phyloP scores from a whole-genome alignment of 2,329 filamentous ascomycete genomes.

The Grosmannia huntii region DNA sequence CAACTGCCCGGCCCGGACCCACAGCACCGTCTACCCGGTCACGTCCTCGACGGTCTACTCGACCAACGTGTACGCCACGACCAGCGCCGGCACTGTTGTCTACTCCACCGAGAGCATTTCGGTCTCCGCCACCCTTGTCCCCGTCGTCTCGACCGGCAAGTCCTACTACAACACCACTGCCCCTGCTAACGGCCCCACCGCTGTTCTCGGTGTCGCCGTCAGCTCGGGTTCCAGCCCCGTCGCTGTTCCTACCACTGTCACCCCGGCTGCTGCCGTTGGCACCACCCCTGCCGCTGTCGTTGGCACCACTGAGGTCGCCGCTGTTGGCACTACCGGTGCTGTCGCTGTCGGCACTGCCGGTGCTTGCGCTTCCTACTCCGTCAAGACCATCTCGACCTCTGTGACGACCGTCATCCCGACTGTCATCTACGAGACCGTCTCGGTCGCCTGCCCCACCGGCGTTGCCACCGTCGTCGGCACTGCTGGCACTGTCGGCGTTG shows the following conservation, averaged over 20 bases:
- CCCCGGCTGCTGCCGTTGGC: slow-evolving; percentile 13
- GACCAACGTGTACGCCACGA: slow-evolving; percentile 48
- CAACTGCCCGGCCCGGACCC: slow-evolving; percentile 30
- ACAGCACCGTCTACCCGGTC: slow-evolving; percentile 19
- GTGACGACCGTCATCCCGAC: slow-evolving; percentile 43
- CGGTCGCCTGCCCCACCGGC: slow-evolving; percentile 26
- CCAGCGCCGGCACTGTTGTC: slow-evolving; percentile 29
- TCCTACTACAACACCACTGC: slow-evolving; percentile 11
- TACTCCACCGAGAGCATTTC: slow-evolving; percentile 25
- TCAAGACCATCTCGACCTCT: slow-evolving; percentile 41
- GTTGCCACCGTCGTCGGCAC: slow-evolving; percentile 14
- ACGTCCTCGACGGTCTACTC: slow-evolving; percentile 40
- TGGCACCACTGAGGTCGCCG: slow-evolving; percentile 3
- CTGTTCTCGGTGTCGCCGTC: slow-evolving; percentile 25
- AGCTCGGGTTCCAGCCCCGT: slow-evolving; percentile 10
- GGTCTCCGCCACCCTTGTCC: slow-evolving; percentile 32
- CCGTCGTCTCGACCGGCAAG: slow-evolving; percentile 13
- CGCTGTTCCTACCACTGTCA: not conserved
- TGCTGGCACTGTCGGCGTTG: not conserved
- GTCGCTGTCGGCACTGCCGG: slow-evolving; percentile 13
- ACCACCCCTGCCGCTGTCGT: slow-evolving; percentile 6
- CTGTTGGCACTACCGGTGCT: slow-evolving; percentile 4
- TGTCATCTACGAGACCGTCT: slow-evolving; percentile 37
- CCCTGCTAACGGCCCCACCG: slow-evolving; percentile 3
- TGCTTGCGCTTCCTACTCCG: slow-evolving; percentile 23